Base-by-base conservation (phyloP, 2,329 filamentous ascomycete species). In the Alternaria dauci region DNA sequence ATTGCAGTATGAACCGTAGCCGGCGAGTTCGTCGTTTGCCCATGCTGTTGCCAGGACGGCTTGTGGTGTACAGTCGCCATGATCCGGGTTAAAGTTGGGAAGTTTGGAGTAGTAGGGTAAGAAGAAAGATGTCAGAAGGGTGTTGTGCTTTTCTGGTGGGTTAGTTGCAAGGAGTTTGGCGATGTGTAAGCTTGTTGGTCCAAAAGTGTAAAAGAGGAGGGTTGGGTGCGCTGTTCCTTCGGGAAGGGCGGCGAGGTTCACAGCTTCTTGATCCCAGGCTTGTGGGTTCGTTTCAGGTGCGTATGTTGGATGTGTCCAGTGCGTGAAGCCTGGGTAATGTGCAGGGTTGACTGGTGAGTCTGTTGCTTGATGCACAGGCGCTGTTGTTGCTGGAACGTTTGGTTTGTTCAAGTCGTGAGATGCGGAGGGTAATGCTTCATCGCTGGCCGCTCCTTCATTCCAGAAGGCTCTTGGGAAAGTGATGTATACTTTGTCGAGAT, bases 1-100 rank as follows among this genome's bases (percentile, higher is more conserved):
- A 76, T 96, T 96, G 52, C 85, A 87, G 76, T 97, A 97, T 68
- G 89, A 91, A 8, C 94, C 93, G 72, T 90, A 88, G 0, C 94
- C 93, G 0, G 93, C 91, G 32, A 93, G 85, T 16, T 91, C 87
- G 72, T 97, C 93, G 48, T 85, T 85, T 28, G 91, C 84, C 93
- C 93, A 97, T 58, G 86, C 84, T 0, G 93, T 96, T 0, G 91
- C 88, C 3, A 93, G 81, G 39, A 88, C 85, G 0, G 82, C 85
- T 1, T 76, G 79, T 0, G 93, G 92, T 32, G 81, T 81, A 73
- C 92, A 95, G 8, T 83, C 80, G 0, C 86, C 73, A 0, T 84
- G 80, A 0, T 65, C 66, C 1, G 82, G 71, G 1, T 83, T 78
- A 79, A 91, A 96, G 63, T 89, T 84, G 0, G 91, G 91, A 0